These are phyloP conservation scores for Blastomyces percursus DNA, from an alignment of 2,329 filamentous ascomycete genomes.

Conservation along the genomic window DNA sequence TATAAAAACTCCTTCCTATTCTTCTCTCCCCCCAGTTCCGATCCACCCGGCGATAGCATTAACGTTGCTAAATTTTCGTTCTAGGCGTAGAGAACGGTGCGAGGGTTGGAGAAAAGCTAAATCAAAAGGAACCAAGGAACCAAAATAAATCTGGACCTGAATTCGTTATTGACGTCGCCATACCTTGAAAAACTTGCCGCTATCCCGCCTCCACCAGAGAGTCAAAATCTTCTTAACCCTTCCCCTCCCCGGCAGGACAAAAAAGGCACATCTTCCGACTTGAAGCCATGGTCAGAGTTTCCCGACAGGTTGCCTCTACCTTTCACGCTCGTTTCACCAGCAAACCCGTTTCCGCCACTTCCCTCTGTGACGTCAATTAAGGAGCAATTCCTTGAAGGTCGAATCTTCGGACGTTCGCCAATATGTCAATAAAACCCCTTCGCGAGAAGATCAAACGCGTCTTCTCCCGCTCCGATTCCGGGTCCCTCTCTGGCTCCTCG, in stretches of 20 bases:
- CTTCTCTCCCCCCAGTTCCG: not conserved
- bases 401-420: not conserved
- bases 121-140: not conserved
- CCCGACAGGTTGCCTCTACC: not conserved
- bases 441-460: constrained; percentile 15
- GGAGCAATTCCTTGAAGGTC: not conserved
- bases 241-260: not conserved
- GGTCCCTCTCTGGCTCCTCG: not conserved
- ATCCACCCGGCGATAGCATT: not conserved
- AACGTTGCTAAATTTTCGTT: not conserved
- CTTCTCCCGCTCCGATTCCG: constrained; percentile 11
- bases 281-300: constrained; percentile 2
- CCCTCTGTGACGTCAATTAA: not conserved
- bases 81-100: not conserved
- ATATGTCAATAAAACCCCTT: constrained; percentile 10
- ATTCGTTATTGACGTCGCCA: not conserved
- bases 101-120: not conserved
- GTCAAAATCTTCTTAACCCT: not conserved
- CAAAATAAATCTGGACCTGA: not conserved
- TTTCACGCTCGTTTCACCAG: not conserved
- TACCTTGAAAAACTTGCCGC: not conserved
- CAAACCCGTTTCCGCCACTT: not conserved
- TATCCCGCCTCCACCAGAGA: not conserved
- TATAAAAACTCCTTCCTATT: not conserved
- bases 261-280: not conserved